Evolutionary conservation across 306 rosid genomes (phyloP).

Genomic region (Sechiopsis laciniata): DNA sequence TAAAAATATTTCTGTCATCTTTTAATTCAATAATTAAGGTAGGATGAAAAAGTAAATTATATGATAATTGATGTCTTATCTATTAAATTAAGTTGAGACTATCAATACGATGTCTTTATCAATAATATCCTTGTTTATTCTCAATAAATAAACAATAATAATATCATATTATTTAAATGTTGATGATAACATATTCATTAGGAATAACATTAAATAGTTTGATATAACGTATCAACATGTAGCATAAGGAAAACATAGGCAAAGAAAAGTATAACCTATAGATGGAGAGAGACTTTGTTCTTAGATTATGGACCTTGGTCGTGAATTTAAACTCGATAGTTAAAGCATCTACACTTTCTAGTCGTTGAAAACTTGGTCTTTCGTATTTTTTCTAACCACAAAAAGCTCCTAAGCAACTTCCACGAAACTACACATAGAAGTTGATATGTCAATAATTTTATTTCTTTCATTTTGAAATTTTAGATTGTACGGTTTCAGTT

Average conservation of each 20-base stretch:
- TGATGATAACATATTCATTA: not conserved
- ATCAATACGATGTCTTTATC: not conserved
- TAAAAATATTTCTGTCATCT: too few species aligned
- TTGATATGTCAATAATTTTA: constrained; percentile 10
- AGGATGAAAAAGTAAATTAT: too few species aligned
- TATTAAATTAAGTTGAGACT: too few species aligned
- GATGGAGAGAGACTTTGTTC: not conserved
- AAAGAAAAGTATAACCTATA: not conserved
- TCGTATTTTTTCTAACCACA: not conserved
- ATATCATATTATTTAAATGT: not conserved
- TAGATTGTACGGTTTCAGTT: constrained; percentile 4
- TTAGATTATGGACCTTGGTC: too few species aligned
- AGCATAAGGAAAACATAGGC: not conserved
- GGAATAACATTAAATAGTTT: too few species aligned
- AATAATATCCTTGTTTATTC: not conserved
- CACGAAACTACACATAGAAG: not conserved
- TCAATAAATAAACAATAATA: too few species aligned
- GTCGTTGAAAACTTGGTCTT: not conserved
- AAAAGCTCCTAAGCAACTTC: not conserved
- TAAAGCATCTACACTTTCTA: not conserved
- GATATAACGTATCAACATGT: not conserved
- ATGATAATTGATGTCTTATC: too few species aligned
- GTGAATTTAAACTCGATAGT: not conserved
- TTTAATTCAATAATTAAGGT: too few species aligned
- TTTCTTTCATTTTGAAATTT: not conserved